These are phyloP conservation scores for Aspergillus nidulans DNA, from an alignment of 495 filamentous ascomycete species.

Conservation along the genomic window DNA sequence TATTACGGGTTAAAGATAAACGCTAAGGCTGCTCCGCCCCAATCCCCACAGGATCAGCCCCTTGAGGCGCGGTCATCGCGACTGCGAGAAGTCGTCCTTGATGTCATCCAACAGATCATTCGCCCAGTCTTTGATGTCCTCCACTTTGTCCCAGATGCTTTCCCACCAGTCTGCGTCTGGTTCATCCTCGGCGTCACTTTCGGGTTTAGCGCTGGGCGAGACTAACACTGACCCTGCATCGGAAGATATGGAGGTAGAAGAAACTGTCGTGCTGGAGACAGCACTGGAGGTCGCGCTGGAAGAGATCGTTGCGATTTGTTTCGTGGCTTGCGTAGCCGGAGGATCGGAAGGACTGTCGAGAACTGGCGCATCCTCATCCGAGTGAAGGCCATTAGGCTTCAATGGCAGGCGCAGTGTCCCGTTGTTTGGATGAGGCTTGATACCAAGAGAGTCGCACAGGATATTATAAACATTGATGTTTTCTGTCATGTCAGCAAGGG, in stretches of 20 bases:
- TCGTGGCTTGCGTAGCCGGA: constrained; percentile 9
- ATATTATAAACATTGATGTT: constrained; percentile 96
- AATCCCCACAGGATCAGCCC: not conserved
- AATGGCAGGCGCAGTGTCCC: constrained; percentile 82
- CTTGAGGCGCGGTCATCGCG: not conserved
- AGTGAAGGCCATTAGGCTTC: constrained; percentile 63
- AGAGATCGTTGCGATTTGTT: not conserved
- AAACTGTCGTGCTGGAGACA: not conserved
- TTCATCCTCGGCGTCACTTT: constrained; percentile 18
- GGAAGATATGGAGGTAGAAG: not conserved
- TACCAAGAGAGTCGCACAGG: constrained; percentile 75
- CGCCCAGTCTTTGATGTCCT: constrained; percentile 38
- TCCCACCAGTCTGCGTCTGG: constrained; percentile 30
- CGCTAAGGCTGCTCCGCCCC: not conserved
- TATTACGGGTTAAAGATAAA: not conserved
- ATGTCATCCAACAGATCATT: constrained; percentile 29
- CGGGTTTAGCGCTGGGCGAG: constrained; percentile 9
- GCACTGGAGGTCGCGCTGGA: not conserved
- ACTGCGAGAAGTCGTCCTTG: constrained; percentile 30
- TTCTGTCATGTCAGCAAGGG: constrained; percentile 44
- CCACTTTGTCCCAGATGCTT: constrained; percentile 29
- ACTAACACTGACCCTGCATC: constrained; percentile 4
- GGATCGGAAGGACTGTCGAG: constrained; percentile 39
- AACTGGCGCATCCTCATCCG: constrained; percentile 37
- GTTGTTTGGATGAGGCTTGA: constrained; percentile 69